Percentiles rank a stretch among this genome's conserved stretches.
These are phyloP conservation scores for Fusarium fracticaudum DNA, from an alignment of 2,329 filamentous ascomycete species.

Conservation along the genomic window DNA sequence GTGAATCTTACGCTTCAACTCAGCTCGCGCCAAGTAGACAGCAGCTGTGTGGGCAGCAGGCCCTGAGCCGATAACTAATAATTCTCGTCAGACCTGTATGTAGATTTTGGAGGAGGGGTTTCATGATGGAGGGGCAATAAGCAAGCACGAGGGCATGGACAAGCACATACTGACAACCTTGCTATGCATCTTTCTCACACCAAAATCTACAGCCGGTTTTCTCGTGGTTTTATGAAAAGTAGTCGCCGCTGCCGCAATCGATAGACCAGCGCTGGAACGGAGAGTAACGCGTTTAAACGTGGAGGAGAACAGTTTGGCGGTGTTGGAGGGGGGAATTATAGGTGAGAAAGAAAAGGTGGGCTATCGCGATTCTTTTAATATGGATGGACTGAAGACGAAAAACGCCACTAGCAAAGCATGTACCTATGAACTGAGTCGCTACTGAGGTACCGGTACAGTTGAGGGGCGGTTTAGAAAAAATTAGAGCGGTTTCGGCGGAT, in stretches of 20 bases:
- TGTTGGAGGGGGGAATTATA: slow-evolving; percentile 28
- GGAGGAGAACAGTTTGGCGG: slow-evolving; percentile 93
- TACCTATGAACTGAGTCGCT: not conserved
- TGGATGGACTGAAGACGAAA: not conserved
- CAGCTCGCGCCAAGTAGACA: slow-evolving; percentile 93
- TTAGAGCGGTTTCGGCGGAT: slow-evolving; percentile 30
- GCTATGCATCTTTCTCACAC: slow-evolving; percentile 80
- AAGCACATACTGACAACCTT: slow-evolving; percentile 83
- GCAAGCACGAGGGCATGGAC: not conserved
- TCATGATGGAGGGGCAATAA: slow-evolving; percentile 19
- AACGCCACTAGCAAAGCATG: slow-evolving; percentile 12
- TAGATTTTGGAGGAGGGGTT: not conserved
- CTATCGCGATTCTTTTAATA: slow-evolving; percentile 28
- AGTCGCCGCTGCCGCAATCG: slow-evolving; percentile 74
- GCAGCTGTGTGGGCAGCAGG: slow-evolving; percentile 97
- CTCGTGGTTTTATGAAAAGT: slow-evolving; percentile 65
- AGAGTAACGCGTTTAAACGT: slow-evolving; percentile 77
- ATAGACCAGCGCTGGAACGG: slow-evolving; percentile 77
- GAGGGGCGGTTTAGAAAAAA: slow-evolving; percentile 21
- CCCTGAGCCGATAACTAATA: slow-evolving; percentile 84
- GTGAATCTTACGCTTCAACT: slow-evolving; percentile 76
- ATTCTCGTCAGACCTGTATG: slow-evolving; percentile 4
- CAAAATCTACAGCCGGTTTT: slow-evolving; percentile 48
- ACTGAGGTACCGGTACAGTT: not conserved
- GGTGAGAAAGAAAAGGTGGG: slow-evolving; percentile 13